These are phyloP conservation scores for Adiantum capillusveneris DNA, from an alignment of 75 land plant genomes.

Conservation along the genomic window DNA sequence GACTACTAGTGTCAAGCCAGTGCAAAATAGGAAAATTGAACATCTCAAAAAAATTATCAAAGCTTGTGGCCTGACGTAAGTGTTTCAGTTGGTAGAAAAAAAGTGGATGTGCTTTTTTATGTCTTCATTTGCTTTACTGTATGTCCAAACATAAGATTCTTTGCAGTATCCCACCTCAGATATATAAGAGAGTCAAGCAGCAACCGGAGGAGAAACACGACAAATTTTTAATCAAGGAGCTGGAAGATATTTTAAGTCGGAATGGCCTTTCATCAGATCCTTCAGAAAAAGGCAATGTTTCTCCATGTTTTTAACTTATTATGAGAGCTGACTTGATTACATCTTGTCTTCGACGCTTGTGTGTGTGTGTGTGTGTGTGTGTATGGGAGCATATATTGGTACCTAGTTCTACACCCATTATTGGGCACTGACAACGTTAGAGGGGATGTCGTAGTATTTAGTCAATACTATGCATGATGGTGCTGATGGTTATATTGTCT, in stretches of 20 bases:
- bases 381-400: too few relatives aligned
- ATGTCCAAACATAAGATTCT: neutral
- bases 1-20: constrained; percentile 15
- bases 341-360: too few relatives aligned
- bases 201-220: constrained; percentile 67
- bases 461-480: too few relatives aligned
- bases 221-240: constrained; percentile 46
- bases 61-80: constrained; percentile 76
- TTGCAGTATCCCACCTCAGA: constrained; percentile 61
- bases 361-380: too few relatives aligned
- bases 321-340: neutral
- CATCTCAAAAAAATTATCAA: constrained; percentile 73
- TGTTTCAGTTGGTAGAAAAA: constrained; percentile 1
- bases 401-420: too few relatives aligned
- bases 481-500: too few relatives aligned
- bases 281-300: constrained; percentile 62
- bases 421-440: too few relatives aligned
- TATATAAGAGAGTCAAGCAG: constrained; percentile 76
- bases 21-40: constrained; percentile 62
- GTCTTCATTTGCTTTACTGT: too few relatives aligned
- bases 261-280: constrained; percentile 76
- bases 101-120: neutral
- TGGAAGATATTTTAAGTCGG: constrained; percentile 55
- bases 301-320: neutral
- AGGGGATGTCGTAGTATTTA: too few relatives aligned